These are phyloP conservation scores for Plasmodium cynomolgi DNA, from an alignment of 169 alveolate genomes.

Conservation along the genomic window DNA sequence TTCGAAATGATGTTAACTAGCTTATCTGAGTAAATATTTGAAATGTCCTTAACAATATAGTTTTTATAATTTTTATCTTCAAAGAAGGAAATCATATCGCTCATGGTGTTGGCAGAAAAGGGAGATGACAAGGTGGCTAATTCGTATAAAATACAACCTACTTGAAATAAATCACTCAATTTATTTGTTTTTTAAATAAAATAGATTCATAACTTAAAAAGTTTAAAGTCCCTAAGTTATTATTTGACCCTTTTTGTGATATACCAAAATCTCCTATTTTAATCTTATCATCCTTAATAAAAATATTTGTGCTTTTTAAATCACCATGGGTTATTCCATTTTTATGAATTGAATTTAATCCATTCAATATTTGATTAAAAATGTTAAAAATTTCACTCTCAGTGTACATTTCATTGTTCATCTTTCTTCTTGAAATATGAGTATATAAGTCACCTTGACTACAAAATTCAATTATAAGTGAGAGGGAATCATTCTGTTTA, in stretches of 20 bases:
- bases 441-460: slow-evolving; percentile 68
- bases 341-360: slow-evolving; percentile 86
- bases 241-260: slow-evolving; percentile 76
- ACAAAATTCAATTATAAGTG: slow-evolving; percentile 57
- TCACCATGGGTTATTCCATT: slow-evolving; percentile 90
- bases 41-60: slow-evolving; percentile 40
- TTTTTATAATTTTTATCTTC: slow-evolving; percentile 70
- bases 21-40: slow-evolving; percentile 40
- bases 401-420: slow-evolving; percentile 75
- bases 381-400: slow-evolving; percentile 82
- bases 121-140: slow-evolving; percentile 78
- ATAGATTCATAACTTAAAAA: slow-evolving; percentile 74
- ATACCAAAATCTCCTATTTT: slow-evolving; percentile 89
- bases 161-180: slow-evolving; percentile 78
- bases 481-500: slow-evolving; percentile 35
- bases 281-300: slow-evolving; percentile 81
- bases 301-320: slow-evolving; percentile 87
- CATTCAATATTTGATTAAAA: slow-evolving; percentile 86
- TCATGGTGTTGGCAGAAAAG: slow-evolving; percentile 52
- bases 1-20: slow-evolving; percentile 54
- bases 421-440: slow-evolving; percentile 50
- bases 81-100: slow-evolving; percentile 55
- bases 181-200: slow-evolving; percentile 59
- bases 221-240: slow-evolving; percentile 58
- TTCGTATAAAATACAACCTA: slow-evolving; percentile 80